A percentile compares a stretch with the other conserved stretches of the same genome.
phyloP scores from a whole-genome alignment of 108 stramenopile genomes.

The Conticribra guillardii region DNA sequence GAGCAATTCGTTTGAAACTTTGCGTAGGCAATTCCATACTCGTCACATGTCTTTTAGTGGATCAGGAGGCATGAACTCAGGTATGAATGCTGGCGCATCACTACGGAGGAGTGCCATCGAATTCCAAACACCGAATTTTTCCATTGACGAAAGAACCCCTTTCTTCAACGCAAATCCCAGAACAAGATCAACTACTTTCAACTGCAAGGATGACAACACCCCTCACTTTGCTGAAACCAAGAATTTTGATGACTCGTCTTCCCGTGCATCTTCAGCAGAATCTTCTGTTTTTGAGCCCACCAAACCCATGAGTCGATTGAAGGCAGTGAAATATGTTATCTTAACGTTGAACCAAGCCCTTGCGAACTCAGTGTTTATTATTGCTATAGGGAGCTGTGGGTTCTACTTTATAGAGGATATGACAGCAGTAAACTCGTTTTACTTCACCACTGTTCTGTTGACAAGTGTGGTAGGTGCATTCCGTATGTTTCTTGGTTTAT shows the following conservation, averaged over 20 bases:
- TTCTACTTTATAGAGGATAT: constrained; percentile 85
- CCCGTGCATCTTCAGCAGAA: constrained; percentile 16
- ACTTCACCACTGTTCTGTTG: constrained; percentile 80
- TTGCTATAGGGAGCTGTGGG: constrained; percentile 79
- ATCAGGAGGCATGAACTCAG: constrained; percentile 5
- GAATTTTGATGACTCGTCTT: constrained; percentile 38
- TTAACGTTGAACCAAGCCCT: constrained; percentile 80
- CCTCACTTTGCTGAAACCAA: constrained; percentile 10
- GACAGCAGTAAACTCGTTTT: constrained; percentile 56
- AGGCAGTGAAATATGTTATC: constrained; percentile 82
- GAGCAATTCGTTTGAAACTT: neutral
- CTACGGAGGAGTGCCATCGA: constrained; percentile 19
- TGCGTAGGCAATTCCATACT: constrained; percentile 39
- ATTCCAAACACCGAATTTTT: neutral
- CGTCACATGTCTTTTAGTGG: constrained; percentile 56
- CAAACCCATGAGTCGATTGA: constrained; percentile 34
- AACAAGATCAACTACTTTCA: no score
- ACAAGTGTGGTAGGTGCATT: constrained; percentile 34
- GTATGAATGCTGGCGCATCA: neutral
- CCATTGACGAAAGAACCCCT: constrained; percentile 42
- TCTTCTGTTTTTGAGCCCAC: constrained; percentile 32
- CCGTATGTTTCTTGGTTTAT: constrained; percentile 1
- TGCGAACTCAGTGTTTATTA: constrained; percentile 80
- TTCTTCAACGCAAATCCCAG: constrained; percentile 12
- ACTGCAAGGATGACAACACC: neutral